Percentiles rank a stretch among this genome's conserved stretches.
phyloP scores from a whole-genome alignment of 1,284 basidiomycete genomes.

The Crucibulum cyathiforme region DNA sequence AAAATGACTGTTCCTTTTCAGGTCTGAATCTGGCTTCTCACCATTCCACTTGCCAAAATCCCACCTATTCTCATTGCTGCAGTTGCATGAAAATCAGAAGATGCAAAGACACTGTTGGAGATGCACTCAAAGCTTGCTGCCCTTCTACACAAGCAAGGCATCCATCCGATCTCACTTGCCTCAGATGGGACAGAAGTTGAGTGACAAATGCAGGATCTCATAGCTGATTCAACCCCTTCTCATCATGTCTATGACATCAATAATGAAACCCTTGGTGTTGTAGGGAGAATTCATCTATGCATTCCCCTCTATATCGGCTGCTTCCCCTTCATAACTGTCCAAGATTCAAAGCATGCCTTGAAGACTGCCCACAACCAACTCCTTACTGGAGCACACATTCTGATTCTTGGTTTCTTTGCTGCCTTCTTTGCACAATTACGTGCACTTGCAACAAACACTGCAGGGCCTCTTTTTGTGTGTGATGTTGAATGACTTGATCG shows the following conservation, averaged over 20 bases:
- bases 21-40: slow-evolving; percentile 18
- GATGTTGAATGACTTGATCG: slow-evolving; percentile 40
- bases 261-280: background rate
- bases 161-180: slow-evolving; percentile 8
- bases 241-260: background rate
- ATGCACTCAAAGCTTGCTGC: slow-evolving; percentile 2
- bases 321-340: background rate
- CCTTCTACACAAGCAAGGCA: slow-evolving; percentile 7
- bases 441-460: slow-evolving; percentile 9
- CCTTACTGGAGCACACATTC: slow-evolving; percentile 7
- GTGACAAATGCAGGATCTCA: background rate
- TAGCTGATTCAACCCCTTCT: background rate
- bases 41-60: slow-evolving; percentile 18
- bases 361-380: slow-evolving; percentile 7
- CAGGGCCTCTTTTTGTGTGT: slow-evolving; percentile 26
- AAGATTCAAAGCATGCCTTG: background rate
- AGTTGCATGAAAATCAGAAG: slow-evolving; percentile 9
- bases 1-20: slow-evolving; percentile 5
- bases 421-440: slow-evolving; percentile 19
- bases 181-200: background rate
- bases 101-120: slow-evolving; percentile 4
- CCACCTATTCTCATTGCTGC: slow-evolving; percentile 24
- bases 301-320: background rate
- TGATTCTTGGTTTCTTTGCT: slow-evolving; percentile 24
- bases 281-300: background rate